phyloP scores from a whole-genome alignment of 176 grass and related monocot species.

The Elymus sibiricus region DNA sequence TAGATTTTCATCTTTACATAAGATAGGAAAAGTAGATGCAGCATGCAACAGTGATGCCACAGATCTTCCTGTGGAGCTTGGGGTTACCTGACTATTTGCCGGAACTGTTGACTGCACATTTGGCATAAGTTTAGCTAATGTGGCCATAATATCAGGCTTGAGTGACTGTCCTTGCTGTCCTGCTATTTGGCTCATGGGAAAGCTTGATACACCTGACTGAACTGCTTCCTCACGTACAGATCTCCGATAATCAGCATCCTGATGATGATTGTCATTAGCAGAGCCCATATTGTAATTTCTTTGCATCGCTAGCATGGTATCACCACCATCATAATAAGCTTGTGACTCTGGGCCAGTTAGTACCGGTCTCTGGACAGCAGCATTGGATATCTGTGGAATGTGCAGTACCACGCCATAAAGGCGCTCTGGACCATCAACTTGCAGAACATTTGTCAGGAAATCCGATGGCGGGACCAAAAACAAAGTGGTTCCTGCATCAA shows the following conservation, averaged over 20 bases:
- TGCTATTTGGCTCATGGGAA: slow-evolving; percentile 28
- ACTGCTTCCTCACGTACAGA: slow-evolving; percentile 32
- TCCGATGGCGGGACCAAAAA: slow-evolving; percentile 92
- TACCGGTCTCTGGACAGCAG: slow-evolving; percentile 44
- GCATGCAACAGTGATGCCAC: slow-evolving; percentile 29
- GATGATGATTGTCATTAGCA: slow-evolving; percentile 18
- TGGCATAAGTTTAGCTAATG: slow-evolving; percentile 75
- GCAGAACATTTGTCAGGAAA: slow-evolving; percentile 75
- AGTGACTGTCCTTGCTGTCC: slow-evolving; percentile 46
- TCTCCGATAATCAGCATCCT: slow-evolving; percentile 35
- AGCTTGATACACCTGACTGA: slow-evolving; percentile 36
- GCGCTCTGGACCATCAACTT: slow-evolving; percentile 77
- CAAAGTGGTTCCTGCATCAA: slow-evolving; percentile 68
- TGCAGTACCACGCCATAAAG: slow-evolving; percentile 90
- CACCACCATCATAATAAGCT: slow-evolving; percentile 45
- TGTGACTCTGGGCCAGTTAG: slow-evolving; percentile 30
- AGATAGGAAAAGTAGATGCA: slow-evolving; percentile 23
- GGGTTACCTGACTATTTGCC: slow-evolving; percentile 40
- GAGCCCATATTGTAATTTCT: slow-evolving; percentile 37
- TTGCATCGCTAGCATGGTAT: slow-evolving; percentile 25
- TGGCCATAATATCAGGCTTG: slow-evolving; percentile 75
- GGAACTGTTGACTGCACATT: slow-evolving; percentile 35
- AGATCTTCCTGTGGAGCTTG: slow-evolving; percentile 9
- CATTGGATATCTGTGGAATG: slow-evolving; percentile 58
- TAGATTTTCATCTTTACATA: slow-evolving; percentile 41